Percentiles rank a stretch among this genome's conserved stretches.
Conservation (phyloP, 2,329 filamentous ascomycete genomes). For the Stromatinia cepivora region DNA sequence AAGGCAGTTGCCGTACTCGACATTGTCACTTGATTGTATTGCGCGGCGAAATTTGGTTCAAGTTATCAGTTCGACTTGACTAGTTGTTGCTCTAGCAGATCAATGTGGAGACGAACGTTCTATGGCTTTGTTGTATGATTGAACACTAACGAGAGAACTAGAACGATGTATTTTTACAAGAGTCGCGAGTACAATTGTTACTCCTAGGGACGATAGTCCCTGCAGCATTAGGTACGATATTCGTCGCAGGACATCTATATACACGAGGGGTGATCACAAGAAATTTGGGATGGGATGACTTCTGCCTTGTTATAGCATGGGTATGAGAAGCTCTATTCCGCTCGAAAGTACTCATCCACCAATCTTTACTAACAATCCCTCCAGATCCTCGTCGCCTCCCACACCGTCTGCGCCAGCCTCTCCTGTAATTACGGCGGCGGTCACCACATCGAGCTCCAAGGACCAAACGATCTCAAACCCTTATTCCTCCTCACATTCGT, state of each 20-base stretch:
- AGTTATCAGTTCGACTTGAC: neutral
- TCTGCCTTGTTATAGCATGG: neutral
- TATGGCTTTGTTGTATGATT: neutral
- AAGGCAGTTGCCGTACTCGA: neutral
- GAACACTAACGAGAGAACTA: neutral
- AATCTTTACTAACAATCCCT: neutral
- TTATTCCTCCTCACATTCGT: constrained; percentile 1
- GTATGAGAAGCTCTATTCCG: neutral
- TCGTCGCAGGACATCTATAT: constrained; percentile 10
- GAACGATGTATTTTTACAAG: neutral
- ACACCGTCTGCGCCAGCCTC: neutral
- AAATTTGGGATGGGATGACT: constrained; percentile 12
- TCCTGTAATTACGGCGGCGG: neutral
- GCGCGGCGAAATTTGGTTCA: neutral
- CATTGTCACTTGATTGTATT: neutral
- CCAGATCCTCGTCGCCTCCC: neutral
- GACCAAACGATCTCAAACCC: neutral
- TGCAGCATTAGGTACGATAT: neutral
- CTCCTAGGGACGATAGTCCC: constrained; percentile 5
- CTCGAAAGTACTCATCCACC: neutral
- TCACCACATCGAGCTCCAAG: neutral
- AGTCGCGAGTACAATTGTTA: constrained; percentile 3
- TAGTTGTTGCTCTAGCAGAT: too few relatives aligned
- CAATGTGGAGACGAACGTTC: neutral
- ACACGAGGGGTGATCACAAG: constrained; percentile 6